A percentile compares a stretch with the other conserved stretches of the same genome.
These are phyloP conservation scores for Arthrinium puccinioides DNA, from an alignment of 2,329 filamentous ascomycete genomes.

Conservation along the genomic window DNA sequence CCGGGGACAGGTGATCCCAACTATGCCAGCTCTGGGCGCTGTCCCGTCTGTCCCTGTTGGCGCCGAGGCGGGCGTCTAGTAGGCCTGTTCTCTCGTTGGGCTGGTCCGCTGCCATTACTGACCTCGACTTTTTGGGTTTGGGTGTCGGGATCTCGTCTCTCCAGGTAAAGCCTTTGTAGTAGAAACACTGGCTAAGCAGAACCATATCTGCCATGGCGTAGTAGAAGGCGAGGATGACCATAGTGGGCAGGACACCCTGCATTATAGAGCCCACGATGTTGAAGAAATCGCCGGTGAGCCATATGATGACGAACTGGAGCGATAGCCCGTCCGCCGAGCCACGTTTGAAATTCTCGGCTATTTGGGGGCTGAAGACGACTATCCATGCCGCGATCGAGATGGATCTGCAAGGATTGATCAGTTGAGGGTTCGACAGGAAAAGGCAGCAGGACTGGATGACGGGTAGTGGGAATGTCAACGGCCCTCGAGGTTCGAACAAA, in stretches of 20 bases:
- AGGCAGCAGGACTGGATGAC: too few species aligned
- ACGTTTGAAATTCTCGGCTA: conserved; percentile 87
- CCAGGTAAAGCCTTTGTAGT: conserved; percentile 80
- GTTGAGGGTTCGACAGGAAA: too few species aligned
- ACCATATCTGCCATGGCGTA: conserved; percentile 91
- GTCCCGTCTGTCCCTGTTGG: conserved; percentile 36
- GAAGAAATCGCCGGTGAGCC: conserved; percentile 91
- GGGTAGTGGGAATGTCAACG: too few species aligned
- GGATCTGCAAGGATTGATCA: too few species aligned
- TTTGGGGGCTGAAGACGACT: conserved; percentile 94
- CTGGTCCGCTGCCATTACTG: conserved; percentile 22
- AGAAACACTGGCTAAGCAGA: conserved; percentile 83
- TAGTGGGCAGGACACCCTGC: conserved; percentile 87
- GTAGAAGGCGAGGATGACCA: conserved; percentile 90
- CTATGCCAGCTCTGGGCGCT: conserved; percentile 52
- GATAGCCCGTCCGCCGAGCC: conserved; percentile 82
- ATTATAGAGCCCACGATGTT: conserved; percentile 90
- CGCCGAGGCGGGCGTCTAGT: conserved; percentile 34
- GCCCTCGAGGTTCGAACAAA: too few species aligned
- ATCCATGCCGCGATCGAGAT: conserved; percentile 98
- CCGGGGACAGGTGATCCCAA: conserved; percentile 60
- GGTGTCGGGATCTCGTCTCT: conserved; percentile 42
- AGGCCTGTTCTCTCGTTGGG: conserved; percentile 47
- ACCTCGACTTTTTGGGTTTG: conserved; percentile 28
- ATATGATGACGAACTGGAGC: conserved; percentile 85